A percentile compares a stretch with the other conserved stretches of the same genome.
phyloP scores from a whole-genome alignment of 1,284 basidiomycete genomes.

The Salmacisia buchloeana region DNA sequence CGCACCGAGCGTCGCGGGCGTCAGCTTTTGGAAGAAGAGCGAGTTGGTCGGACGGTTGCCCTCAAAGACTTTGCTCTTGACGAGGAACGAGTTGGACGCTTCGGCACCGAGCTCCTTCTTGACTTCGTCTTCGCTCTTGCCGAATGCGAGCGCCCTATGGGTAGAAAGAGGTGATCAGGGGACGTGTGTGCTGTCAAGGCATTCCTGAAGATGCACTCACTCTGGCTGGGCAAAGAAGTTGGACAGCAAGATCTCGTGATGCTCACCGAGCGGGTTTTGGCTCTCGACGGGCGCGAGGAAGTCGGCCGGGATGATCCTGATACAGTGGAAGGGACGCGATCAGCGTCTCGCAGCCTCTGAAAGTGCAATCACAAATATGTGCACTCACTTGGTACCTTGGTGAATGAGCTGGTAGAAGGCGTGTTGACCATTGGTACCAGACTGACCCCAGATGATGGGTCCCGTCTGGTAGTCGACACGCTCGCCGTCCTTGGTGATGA shows the following conservation, averaged over 20 bases:
- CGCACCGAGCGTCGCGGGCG: conserved; percentile 81
- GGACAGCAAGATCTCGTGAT: conserved; percentile 92
- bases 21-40: conserved; percentile 87
- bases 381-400: conserved; percentile 56
- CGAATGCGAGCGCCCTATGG: conserved; percentile 75
- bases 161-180: not conserved
- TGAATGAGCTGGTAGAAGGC: conserved; percentile 98
- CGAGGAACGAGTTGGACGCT: conserved; percentile 70
- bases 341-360: conserved; percentile 19
- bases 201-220: conserved; percentile 14
- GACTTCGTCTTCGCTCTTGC: conserved; percentile 89
- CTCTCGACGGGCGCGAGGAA: conserved; percentile 91
- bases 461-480: conserved; percentile 95
- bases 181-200: not conserved
- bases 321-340: conserved; percentile 65
- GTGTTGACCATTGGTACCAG: conserved; percentile 97
- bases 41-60: conserved; percentile 96
- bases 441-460: conserved; percentile 97
- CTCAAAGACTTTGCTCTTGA: conserved; percentile 97
- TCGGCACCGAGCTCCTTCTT: conserved; percentile 66
- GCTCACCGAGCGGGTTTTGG: conserved; percentile 80
- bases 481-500: conserved; percentile 83
- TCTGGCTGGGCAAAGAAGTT: conserved; percentile 99
- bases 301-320: conserved; percentile 70
- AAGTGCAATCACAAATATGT: not conserved